Evolutionary conservation across 2,329 filamentous ascomycete genomes (phyloP), one percentile per base, ranked within the genome.

Genomic region (Sarocladiaceae sp.): DNA sequence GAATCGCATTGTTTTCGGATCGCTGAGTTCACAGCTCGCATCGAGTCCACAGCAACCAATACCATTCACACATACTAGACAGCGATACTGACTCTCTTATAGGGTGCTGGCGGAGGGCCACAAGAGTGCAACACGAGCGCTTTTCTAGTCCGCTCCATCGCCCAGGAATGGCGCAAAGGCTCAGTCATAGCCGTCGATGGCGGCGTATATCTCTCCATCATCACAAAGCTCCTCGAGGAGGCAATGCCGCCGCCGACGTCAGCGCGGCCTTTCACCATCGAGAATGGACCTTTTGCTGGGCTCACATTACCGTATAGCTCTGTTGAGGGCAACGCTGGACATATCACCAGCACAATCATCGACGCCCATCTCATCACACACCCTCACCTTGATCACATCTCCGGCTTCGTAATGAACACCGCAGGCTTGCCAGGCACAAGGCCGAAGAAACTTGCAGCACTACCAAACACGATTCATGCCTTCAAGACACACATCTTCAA

Each of bases 401-500:
- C 87, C 16, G 93, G 86, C 10, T 87, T 97, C 53, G 87, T 93
- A 24, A 83, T 97, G 61, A 97, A 97, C 62, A 96, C 91, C 0
- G 90, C 93, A 4, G 83, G 86, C 3, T 78, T 94, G 16, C 83
- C 88, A 23, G 86, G 85, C 23, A 79, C 84, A 2, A 80, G 83
- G 21, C 88, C 89, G 0, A 98, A 97, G 64, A 80, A 85, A 19
- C 71, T 98, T 12, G 89, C 91, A 1, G 91, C 86, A 0, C 69
- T 97, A 3, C 88, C 90, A 0, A 83, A 81, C 21, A 95, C 91
- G n/a, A 90, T 98, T 43, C 76, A 88, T 35, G 90, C 91, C 0
- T 83, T 98, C 64, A 97, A 95, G 61, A 81, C 74, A 1, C 90
- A 98, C 64, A 88, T 98, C 48, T 98, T 98, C 70, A 98, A 98